These are phyloP conservation scores for Botryotinia convoluta DNA, from an alignment of 2,329 filamentous ascomycete genomes.

Conservation along the genomic window DNA sequence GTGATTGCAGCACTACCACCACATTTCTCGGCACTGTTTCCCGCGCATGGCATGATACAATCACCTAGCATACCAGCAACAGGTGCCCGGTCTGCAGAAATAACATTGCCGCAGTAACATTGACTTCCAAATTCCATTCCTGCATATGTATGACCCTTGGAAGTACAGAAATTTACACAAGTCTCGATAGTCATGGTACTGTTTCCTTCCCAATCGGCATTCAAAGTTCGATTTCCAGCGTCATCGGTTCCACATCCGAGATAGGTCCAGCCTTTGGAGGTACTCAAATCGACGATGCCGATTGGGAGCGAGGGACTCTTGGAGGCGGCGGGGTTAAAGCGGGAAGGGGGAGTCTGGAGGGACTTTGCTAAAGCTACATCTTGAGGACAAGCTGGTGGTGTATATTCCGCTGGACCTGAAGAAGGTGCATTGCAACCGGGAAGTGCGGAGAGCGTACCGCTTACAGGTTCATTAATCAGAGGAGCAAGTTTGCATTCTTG, in stretches of 20 bases:
- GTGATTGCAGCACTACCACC: slow-evolving; percentile 17
- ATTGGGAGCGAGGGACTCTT: not conserved
- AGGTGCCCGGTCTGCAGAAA: slow-evolving; percentile 10
- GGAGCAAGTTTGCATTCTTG: slow-evolving; percentile 18
- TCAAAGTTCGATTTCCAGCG: slow-evolving; percentile 8
- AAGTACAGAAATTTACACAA: slow-evolving; percentile 12
- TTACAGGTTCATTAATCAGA: slow-evolving; percentile 13
- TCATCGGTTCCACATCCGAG: slow-evolving; percentile 16
- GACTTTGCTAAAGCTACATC: not conserved
- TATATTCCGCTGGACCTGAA: slow-evolving; percentile 10
- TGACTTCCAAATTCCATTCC: slow-evolving; percentile 18
- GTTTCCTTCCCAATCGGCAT: slow-evolving; percentile 10
- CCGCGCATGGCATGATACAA: slow-evolving; percentile 17
- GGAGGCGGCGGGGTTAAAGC: not conserved
- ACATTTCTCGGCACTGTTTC: slow-evolving; percentile 14
- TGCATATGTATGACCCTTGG: slow-evolving; percentile 17
- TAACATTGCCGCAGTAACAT: slow-evolving; percentile 14
- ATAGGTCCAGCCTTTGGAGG: slow-evolving; percentile 17
- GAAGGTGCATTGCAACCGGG: slow-evolving; percentile 16
- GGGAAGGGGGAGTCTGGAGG: not conserved
- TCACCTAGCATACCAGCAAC: not conserved
- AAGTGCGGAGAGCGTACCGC: not conserved
- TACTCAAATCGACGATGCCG: slow-evolving; percentile 7
- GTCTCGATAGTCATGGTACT: slow-evolving; percentile 12
- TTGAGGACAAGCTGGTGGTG: slow-evolving; percentile 6